Conservation (phyloP, 495 filamentous ascomycete species). For the Jackrogersella minutella region DNA sequence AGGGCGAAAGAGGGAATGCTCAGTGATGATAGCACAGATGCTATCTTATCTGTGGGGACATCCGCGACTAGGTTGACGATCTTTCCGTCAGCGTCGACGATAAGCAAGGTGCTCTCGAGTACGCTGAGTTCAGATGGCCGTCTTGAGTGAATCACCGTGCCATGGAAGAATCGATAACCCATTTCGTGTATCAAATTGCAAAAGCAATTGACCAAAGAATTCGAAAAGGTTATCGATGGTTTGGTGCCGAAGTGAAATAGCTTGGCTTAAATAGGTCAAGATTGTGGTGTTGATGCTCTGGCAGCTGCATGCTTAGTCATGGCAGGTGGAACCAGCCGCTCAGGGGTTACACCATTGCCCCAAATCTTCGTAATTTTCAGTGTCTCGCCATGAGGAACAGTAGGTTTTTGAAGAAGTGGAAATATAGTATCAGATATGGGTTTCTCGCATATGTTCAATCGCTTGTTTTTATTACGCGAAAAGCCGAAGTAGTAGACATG, state of each 20-base stretch:
- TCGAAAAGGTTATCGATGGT: no score
- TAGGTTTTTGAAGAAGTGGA: no score
- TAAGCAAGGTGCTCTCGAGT: constrained; percentile 56
- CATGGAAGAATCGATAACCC: constrained; percentile 53
- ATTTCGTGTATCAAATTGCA: background rate
- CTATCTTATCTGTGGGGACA: constrained; percentile 10
- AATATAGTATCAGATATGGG: no score
- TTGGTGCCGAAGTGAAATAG: no score
- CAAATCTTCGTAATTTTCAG: no score
- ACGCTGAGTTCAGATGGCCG: constrained; percentile 53
- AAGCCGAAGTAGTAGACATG: no score
- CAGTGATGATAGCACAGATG: constrained; percentile 2
- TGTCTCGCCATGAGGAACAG: no score
- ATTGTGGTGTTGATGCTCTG: background rate
- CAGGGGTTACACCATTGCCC: background rate
- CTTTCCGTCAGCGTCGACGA: constrained; percentile 52
- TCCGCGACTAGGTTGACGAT: constrained; percentile 49
- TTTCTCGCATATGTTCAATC: no score
- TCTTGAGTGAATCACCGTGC: constrained; percentile 62
- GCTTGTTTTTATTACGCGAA: no score
- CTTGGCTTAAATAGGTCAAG: no score
- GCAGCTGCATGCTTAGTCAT: no score
- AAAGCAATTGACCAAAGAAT: no score
- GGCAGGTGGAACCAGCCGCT: background rate
- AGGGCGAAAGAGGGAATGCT: constrained; percentile 18